Conservation (phyloP, 179 eudicot genomes). For the Heliamphora pulchella region DNA sequence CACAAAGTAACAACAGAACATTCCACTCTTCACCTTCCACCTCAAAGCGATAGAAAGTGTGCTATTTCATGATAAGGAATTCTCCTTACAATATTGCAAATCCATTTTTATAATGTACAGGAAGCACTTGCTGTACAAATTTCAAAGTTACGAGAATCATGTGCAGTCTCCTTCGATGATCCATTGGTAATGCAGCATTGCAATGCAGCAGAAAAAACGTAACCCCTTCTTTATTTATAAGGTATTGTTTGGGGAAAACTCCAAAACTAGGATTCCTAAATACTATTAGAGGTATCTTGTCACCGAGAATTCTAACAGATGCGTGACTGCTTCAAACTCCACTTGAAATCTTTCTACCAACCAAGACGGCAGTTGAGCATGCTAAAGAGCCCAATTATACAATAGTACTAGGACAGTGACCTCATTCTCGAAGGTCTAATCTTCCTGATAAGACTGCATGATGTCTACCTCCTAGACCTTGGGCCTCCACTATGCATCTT, state of each 20-base stretch:
- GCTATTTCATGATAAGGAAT: not conserved
- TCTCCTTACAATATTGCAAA: not conserved
- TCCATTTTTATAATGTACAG: not conserved
- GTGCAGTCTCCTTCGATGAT: constrained; percentile 10
- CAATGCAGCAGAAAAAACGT: constrained; percentile 13
- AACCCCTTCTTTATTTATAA: not conserved
- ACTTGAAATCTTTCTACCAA: not conserved
- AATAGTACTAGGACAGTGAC: not conserved
- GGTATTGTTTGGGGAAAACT: not conserved
- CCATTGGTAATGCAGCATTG: constrained; percentile 10
- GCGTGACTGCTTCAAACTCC: not conserved
- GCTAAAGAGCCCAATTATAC: not conserved
- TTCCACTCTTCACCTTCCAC: constrained; percentile 11
- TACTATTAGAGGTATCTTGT: not conserved
- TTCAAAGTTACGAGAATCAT: not conserved
- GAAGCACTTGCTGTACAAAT: not conserved
- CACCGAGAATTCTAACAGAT: not conserved
- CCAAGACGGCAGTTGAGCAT: not conserved
- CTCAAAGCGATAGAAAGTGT: constrained; percentile 11
- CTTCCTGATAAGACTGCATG: not conserved
- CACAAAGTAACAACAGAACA: constrained; percentile 1
- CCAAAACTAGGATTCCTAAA: not conserved
- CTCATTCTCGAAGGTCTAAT: not conserved
- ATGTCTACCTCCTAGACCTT: not conserved
- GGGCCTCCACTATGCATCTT: not conserved